These are phyloP conservation scores for Pseudoperonospora humuli DNA, from an alignment of 352 stramenopile species.

Conservation along the genomic window DNA sequence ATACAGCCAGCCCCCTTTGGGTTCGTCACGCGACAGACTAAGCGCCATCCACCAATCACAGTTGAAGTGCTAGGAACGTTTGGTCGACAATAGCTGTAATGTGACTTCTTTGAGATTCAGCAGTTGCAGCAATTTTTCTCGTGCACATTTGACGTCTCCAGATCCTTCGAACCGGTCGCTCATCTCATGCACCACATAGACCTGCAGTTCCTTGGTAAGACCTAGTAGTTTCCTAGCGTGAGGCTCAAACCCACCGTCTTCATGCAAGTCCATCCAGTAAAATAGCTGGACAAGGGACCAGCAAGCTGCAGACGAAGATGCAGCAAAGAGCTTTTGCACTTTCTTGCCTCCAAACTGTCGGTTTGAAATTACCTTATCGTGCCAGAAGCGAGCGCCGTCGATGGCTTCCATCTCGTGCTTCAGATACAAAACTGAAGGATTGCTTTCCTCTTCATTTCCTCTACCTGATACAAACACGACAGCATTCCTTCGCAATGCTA, in stretches of 20 bases:
- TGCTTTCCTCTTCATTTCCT: not conserved
- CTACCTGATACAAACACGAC: slow-evolving; percentile 26
- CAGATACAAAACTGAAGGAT: slow-evolving; percentile 8
- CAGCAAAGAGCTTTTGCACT: slow-evolving; percentile 28
- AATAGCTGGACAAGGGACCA: slow-evolving; percentile 41
- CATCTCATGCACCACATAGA: slow-evolving; percentile 39
- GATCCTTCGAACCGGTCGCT: slow-evolving; percentile 14
- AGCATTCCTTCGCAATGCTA: slow-evolving; percentile 35
- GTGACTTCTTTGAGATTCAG: slow-evolving; percentile 43
- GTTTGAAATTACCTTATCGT: slow-evolving; percentile 34
- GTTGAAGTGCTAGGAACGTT: no score
- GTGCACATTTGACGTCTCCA: slow-evolving; percentile 30
- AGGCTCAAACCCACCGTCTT: slow-evolving; percentile 35
- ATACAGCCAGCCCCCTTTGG: no score
- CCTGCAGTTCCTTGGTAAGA: slow-evolving; percentile 33
- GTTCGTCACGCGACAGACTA: no score
- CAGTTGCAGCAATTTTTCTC: slow-evolving; percentile 34
- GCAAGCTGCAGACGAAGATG: slow-evolving; percentile 18
- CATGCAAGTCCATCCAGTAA: slow-evolving; percentile 52
- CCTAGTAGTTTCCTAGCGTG: slow-evolving; percentile 41
- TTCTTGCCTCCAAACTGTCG: slow-evolving; percentile 31
- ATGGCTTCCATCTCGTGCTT: slow-evolving; percentile 31
- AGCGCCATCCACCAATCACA: no score
- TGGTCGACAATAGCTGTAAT: slow-evolving; percentile 48
- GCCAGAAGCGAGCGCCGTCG: slow-evolving; percentile 49